Evolutionary conservation across 257 asterid species (phyloP).

Genomic region (Salvia splendens): DNA sequence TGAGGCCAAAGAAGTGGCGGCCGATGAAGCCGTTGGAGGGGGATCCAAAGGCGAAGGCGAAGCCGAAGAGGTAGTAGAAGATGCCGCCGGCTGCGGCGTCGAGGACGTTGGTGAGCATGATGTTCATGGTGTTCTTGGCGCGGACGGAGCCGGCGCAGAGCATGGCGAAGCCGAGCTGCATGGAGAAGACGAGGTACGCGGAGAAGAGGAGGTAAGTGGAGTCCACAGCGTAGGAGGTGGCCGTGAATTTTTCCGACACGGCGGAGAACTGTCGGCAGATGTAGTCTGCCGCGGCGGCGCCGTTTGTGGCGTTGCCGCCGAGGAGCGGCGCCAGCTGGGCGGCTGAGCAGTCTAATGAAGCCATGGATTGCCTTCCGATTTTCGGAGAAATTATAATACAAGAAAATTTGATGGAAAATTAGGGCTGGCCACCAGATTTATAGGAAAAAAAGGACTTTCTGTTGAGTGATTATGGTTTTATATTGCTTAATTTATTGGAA

Average conservation of each 20-base stretch:
- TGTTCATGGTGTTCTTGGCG: conserved; percentile 53
- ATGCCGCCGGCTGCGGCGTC: conserved; percentile 57
- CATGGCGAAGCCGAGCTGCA: conserved; percentile 67
- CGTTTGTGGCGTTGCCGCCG: conserved; percentile 38
- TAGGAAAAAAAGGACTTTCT: neutral
- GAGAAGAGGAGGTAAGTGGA: conserved; percentile 64
- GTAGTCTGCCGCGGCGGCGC: conserved; percentile 49
- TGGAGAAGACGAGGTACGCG: conserved; percentile 55
- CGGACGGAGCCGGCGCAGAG: conserved; percentile 60
- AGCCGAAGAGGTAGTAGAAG: conserved; percentile 57
- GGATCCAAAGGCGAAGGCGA: conserved; percentile 50
- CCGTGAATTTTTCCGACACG: conserved; percentile 40
- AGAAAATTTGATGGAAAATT: neutral
- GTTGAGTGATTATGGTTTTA: neutral
- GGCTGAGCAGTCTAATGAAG: conserved; percentile 40
- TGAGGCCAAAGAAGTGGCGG: conserved; percentile 45
- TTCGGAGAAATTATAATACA: no score
- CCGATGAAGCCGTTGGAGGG: conserved; percentile 62
- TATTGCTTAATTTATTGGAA: no score
- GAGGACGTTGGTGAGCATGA: conserved; percentile 55
- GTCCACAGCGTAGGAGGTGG: conserved; percentile 50
- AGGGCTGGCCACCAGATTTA: neutral
- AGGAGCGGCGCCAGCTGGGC: conserved; percentile 41
- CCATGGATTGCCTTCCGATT: conserved; percentile 21
- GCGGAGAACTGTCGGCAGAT: conserved; percentile 46